Base-by-base conservation (phyloP, 2,329 filamentous ascomycete genomes). In the Aureobasidium zeae region DNA sequence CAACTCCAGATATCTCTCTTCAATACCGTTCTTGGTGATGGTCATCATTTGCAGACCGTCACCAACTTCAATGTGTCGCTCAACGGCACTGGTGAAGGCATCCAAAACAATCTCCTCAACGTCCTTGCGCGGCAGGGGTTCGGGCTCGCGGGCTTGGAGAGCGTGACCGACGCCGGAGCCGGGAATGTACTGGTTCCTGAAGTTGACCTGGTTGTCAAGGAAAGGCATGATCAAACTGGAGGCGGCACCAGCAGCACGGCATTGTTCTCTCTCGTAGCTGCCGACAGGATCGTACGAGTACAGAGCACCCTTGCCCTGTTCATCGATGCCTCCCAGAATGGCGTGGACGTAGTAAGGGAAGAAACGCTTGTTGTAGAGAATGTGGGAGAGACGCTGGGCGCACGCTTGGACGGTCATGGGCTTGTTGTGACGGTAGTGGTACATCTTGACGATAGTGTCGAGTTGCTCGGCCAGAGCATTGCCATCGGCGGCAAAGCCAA, bases 231-330 rank as follows among this genome's bases (percentile, higher is more conserved):
- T 98, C 65, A 98, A 70, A 58, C 85, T 91, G 35, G 52, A 55
- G 43, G 86, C 83, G 11, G 91, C 88, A 56, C 91, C 91, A 30
- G 86, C 91, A 25, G 91, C 88, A 52, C 89, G 80, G 70, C 88
- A 95, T 69, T 94, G 86, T 69, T 98, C 91, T 53, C 91, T 74
- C 73, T 98, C 91, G 68, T 96, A 98, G 63, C 86, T 94, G 55
- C 91, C 91, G 30, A 98, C 91, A 1, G 91, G 91, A 62, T 98
- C 91, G 69, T 98, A 98, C 52, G 84, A 91, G 74, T 95, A 98
- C 49, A 98, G 74, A 43, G 89, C 89, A 47, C 91, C 93, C 64
- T 81, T 84, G 55, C 91, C 91, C 50, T 96, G 81, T 69, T 96
- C 91, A 57, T 98, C 93, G 49, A 98, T 68, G 15, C 91, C 91